Evolutionary conservation across 2,329 filamentous ascomycete species (phyloP), one percentile per base, ranked within the genome.

Genomic region (Bipolaris zeicola): DNA sequence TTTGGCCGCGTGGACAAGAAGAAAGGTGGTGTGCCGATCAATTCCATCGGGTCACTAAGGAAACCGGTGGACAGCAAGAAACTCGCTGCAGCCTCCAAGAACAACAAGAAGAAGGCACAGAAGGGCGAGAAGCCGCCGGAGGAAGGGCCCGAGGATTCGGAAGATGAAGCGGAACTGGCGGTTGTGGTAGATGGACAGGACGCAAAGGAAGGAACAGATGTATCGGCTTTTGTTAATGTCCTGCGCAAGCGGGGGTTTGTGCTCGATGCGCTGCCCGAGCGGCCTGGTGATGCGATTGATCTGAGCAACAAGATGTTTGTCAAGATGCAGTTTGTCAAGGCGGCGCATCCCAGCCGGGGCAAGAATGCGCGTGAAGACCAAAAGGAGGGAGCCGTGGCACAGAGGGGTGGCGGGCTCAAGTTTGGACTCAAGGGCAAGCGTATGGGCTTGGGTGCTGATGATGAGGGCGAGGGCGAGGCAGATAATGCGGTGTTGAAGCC

Each of bases 281-380:
- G 86, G 7, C 85, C 84, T 66, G 83, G 80, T 61, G 76, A 76
- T 22, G 85, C 88, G 0, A 83, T 96, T 8, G 92, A 99, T 78
- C 80, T 96, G 69, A 85, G 84, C 53, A 99, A 99, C 79, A 96
- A 90, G 79, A 99, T 99, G 95, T 99, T 99, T 80, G 94, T 98
- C 65, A 91, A 89, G 79, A 94, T 99, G 92, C 87, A 89, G 67
- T 99, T 99, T 77, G 82, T 93, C 68, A 99, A 98, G 80, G 87
- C 84, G n/a, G 87, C 86, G 18, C 80, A 86, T 42, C 89, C 93
- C 0, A 83, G 83, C 2, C 89, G 87, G 73, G 92, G 92, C 22
- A 96, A 96, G 79, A 86, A 89, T 62, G 85, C 82, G 13, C 81
- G 65, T 48, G 70, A 73, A 38, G 77, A 75, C 24, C 59, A 61